Evolutionary conservation across 805 yeast species (phyloP).

Genomic region (Cephaloascus albidus): DNA sequence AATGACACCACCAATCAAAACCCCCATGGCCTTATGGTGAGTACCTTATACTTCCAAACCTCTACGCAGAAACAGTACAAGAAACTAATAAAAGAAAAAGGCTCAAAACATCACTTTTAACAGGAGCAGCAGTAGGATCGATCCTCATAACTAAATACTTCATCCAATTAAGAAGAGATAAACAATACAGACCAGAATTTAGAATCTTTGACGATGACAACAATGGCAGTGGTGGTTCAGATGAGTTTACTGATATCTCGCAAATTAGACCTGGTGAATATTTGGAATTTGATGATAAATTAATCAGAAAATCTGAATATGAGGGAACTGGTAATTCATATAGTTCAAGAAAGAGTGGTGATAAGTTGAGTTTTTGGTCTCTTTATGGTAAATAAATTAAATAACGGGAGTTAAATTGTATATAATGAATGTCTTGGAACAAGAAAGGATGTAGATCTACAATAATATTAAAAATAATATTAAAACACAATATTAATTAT

Average conservation of each 20-base stretch:
- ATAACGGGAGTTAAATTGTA: too few species aligned
- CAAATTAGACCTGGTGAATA: slow-evolving; percentile 50
- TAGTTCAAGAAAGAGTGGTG: slow-evolving; percentile 49
- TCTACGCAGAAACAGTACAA: too few species aligned
- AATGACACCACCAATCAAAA: too few species aligned
- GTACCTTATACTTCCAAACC: too few species aligned
- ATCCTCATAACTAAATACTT: slow-evolving; percentile 16
- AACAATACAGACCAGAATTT: slow-evolving; percentile 21
- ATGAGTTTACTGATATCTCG: slow-evolving; percentile 8
- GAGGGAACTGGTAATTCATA: slow-evolving; percentile 64
- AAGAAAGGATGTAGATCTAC: too few species aligned
- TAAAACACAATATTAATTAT: not conserved
- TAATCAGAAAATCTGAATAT: slow-evolving; percentile 47
- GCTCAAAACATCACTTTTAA: not conserved
- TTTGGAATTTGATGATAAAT: slow-evolving; percentile 19
- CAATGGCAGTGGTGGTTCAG: not conserved
- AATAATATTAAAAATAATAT: too few species aligned
- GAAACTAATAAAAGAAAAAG: too few species aligned
- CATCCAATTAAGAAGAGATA: slow-evolving; percentile 23
- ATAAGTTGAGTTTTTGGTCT: slow-evolving; percentile 24
- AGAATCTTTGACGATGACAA: slow-evolving; percentile 5
- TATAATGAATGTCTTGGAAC: too few species aligned
- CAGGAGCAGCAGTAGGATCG: slow-evolving; percentile 7
- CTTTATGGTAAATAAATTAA: not conserved
- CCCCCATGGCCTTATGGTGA: too few species aligned